These are phyloP conservation scores for Podospora australis DNA, from an alignment of 495 filamentous ascomycete species.

Conservation along the genomic window DNA sequence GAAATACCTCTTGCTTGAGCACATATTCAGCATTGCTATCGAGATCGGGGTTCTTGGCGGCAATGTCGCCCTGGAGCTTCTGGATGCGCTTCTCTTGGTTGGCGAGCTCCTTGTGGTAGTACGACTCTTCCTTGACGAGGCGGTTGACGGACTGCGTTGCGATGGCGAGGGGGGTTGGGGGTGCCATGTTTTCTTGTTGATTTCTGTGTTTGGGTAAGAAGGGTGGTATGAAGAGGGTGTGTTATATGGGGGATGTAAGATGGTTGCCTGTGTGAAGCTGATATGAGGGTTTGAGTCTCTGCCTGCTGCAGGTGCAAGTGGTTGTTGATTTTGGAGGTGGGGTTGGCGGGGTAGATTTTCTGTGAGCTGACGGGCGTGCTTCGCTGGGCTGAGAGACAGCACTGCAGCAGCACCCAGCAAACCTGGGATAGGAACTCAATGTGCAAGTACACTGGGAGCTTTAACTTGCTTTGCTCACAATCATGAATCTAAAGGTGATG, in stretches of 20 bases:
- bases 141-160: conserved; percentile 51
- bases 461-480: too few species aligned
- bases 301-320: neutral
- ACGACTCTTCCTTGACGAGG: conserved; percentile 83
- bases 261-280: conserved; percentile 3
- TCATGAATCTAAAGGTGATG: too few species aligned
- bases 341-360: conserved; percentile 27
- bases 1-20: conserved; percentile 74
- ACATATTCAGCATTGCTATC: conserved; percentile 65
- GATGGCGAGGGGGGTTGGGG: conserved; percentile 26
- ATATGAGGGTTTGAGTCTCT: conserved; percentile 2
- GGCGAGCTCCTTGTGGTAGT: conserved; percentile 77
- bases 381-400: too few species aligned
- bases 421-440: too few species aligned
- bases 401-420: too few species aligned
- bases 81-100: conserved; percentile 64
- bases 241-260: neutral
- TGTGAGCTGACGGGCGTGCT: neutral
- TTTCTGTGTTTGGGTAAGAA: neutral
- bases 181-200: conserved; percentile 19
- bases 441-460: too few species aligned
- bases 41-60: conserved; percentile 30
- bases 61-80: conserved; percentile 54
- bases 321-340: conserved; percentile 20
- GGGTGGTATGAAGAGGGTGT: neutral